These are phyloP conservation scores for Didymella pomorum DNA, from an alignment of 2,329 filamentous ascomycete genomes.

Conservation along the genomic window DNA sequence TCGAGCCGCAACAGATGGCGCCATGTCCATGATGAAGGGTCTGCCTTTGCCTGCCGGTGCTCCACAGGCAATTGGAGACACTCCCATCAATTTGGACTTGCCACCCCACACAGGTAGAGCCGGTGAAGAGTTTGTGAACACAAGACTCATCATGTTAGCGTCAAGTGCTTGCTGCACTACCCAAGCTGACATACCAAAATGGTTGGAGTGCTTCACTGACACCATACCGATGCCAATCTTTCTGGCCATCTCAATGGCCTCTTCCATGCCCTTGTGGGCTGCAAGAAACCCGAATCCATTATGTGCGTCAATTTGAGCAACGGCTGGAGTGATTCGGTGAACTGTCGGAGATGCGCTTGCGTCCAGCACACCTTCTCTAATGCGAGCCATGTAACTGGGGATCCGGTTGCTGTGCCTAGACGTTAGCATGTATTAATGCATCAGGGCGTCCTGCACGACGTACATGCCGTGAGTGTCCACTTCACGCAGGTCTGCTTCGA, in stretches of 20 bases:
- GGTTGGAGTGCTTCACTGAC: constrained; percentile 77
- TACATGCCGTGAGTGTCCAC: constrained; percentile 78
- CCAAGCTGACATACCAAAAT: constrained; percentile 86
- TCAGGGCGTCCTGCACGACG: constrained; percentile 9
- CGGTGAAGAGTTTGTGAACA: constrained; percentile 70
- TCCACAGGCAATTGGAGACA: constrained; percentile 78
- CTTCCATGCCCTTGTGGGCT: constrained; percentile 70
- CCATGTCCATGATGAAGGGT: constrained; percentile 80
- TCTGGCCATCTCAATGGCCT: constrained; percentile 71
- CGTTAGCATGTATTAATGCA: constrained; percentile 12
- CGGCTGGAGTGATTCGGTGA: constrained; percentile 71
- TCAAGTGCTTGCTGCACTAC: constrained; percentile 79
- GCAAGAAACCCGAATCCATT: constrained; percentile 81
- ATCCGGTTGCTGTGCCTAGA: constrained; percentile 65
- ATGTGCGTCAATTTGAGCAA: constrained; percentile 70
- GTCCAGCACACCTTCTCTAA: constrained; percentile 74
- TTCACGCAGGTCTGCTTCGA: constrained; percentile 78
- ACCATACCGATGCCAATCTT: constrained; percentile 77
- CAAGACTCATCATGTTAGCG: constrained; percentile 68
- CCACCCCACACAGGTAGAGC: constrained; percentile 77
- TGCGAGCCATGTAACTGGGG: constrained; percentile 77
- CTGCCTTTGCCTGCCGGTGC: constrained; percentile 68
- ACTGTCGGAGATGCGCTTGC: constrained; percentile 66
- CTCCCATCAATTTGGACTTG: constrained; percentile 72
- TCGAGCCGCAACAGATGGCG: constrained; percentile 72